phyloP scores from a whole-genome alignment of 768 basidiomycete genomes.

The Mrakia blollopis region DNA sequence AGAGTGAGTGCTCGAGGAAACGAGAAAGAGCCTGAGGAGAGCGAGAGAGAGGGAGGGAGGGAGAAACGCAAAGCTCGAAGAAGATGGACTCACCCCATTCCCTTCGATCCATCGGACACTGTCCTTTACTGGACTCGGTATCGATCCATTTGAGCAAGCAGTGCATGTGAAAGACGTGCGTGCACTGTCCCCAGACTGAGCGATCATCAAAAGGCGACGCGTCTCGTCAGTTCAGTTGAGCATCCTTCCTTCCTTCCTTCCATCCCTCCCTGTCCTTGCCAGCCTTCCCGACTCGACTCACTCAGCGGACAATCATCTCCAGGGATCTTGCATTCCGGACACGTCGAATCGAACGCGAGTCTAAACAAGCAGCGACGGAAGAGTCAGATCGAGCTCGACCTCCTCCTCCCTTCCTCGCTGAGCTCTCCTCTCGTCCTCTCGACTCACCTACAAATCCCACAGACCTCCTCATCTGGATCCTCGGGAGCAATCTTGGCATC shows the following conservation, averaged over 20 bases:
- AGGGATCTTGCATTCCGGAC: slow-evolving; percentile 91
- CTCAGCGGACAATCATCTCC: slow-evolving; percentile 93
- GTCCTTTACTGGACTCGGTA: slow-evolving; percentile 80
- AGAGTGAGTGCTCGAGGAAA: not conserved
- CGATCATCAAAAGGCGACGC: slow-evolving; percentile 5
- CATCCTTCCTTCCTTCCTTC: too few relatives aligned
- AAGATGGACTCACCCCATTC: slow-evolving; percentile 88
- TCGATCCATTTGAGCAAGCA: slow-evolving; percentile 95
- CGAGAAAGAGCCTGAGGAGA: not conserved
- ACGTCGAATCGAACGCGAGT: slow-evolving; percentile 87
- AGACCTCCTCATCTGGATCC: slow-evolving; percentile 40
- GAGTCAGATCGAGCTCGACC: slow-evolving; percentile 52
- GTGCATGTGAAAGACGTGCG: slow-evolving; percentile 98
- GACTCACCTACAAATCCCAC: slow-evolving; percentile 30
- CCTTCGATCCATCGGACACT: slow-evolving; percentile 97
- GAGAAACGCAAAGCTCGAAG: not conserved
- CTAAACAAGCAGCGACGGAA: slow-evolving; percentile 54
- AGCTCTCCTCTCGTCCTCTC: slow-evolving; percentile 44
- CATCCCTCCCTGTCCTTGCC: too few relatives aligned
- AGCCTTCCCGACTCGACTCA: slow-evolving; percentile 47
- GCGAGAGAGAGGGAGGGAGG: not conserved
- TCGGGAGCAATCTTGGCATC: slow-evolving; percentile 52
- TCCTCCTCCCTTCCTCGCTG: too few relatives aligned
- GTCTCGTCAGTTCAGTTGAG: too few relatives aligned
- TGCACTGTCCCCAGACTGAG: slow-evolving; percentile 94